These are phyloP conservation scores for Ogataea polymorpha DNA, from an alignment of 805 yeast genomes.

Conservation along the genomic window DNA sequence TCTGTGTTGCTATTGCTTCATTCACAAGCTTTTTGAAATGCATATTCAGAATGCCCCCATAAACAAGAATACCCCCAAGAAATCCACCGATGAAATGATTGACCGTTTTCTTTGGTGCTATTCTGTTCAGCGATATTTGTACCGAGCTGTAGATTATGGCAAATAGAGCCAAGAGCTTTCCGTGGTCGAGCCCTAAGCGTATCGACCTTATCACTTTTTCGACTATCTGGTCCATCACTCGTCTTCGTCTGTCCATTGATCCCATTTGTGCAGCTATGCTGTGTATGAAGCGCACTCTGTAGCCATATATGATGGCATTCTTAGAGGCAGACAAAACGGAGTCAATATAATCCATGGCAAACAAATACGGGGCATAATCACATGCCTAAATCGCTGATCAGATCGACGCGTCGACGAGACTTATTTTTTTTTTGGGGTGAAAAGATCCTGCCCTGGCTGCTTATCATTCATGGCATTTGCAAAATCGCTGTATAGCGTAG, in stretches of 20 bases:
- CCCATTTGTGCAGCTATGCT: conserved; percentile 28
- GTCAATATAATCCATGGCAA: conserved; percentile 4
- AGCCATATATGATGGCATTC: conserved; percentile 33
- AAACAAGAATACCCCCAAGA: conserved; percentile 30
- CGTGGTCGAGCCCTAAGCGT: conserved; percentile 30
- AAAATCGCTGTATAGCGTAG: neutral
- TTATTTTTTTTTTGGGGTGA: neutral
- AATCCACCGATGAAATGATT: conserved; percentile 30
- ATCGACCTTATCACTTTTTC: conserved; percentile 21
- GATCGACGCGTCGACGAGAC: conserved; percentile 8
- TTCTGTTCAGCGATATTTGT: conserved; percentile 10
- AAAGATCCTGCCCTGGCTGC: neutral
- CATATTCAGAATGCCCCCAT: conserved; percentile 28
- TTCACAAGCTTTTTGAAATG: conserved; percentile 13
- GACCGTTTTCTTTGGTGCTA: conserved; percentile 1
- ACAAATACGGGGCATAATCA: conserved; percentile 4
- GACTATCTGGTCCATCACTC: conserved; percentile 11
- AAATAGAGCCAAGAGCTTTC: conserved; percentile 30
- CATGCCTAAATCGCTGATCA: conserved; percentile 1
- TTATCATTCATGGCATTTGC: neutral
- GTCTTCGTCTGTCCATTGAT: conserved; percentile 13
- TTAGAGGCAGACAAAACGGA: conserved; percentile 18
- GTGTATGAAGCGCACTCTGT: conserved; percentile 31
- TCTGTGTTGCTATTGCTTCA: conserved; percentile 57
- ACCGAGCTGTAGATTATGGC: conserved; percentile 28